A percentile compares a stretch with the other conserved stretches of the same genome.
Evolutionary conservation across 2,329 filamentous ascomycete genomes (phyloP).

Genomic region (Cytospora chrysosperma): DNA sequence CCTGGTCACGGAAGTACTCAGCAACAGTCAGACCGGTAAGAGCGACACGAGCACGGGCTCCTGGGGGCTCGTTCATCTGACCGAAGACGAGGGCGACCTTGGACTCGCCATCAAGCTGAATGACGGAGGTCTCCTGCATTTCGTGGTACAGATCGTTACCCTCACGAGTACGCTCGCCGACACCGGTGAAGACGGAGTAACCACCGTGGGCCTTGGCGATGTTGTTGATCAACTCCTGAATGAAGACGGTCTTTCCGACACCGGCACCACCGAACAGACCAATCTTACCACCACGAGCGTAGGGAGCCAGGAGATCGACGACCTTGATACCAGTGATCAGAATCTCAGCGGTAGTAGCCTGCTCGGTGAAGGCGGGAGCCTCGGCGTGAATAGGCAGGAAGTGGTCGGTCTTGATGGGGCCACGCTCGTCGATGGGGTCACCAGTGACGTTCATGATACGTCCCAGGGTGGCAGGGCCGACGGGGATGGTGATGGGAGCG

Average conservation of each 20-base stretch:
- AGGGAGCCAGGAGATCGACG: slow-evolving; percentile 96
- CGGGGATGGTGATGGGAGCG: slow-evolving; percentile 92
- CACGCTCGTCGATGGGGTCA: slow-evolving; percentile 99
- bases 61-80: slow-evolving; percentile 99
- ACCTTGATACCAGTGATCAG: slow-evolving; percentile 99
- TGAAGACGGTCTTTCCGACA: slow-evolving; percentile 99
- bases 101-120: slow-evolving; percentile 97
- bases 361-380: slow-evolving; percentile 86
- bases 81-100: slow-evolving; percentile 99
- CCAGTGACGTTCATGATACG: slow-evolving; percentile 99
- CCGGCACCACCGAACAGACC: slow-evolving; percentile 99
- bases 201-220: slow-evolving; percentile 99
- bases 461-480: slow-evolving; percentile 88
- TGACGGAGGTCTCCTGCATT: slow-evolving; percentile 99
- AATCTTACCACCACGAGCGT: slow-evolving; percentile 99
- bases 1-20: slow-evolving; percentile 75
- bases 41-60: slow-evolving; percentile 99
- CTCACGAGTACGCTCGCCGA: slow-evolving; percentile 99
- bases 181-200: slow-evolving; percentile 99
- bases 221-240: slow-evolving; percentile 99
- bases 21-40: slow-evolving; percentile 83
- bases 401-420: slow-evolving; percentile 93
- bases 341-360: slow-evolving; percentile 95
- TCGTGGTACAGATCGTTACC: slow-evolving; percentile 99
- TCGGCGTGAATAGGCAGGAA: slow-evolving; percentile 90